These are phyloP conservation scores for Pilobolus umbonatus DNA, from an alignment of 192 early-diverging fungal species.

Conservation along the genomic window DNA sequence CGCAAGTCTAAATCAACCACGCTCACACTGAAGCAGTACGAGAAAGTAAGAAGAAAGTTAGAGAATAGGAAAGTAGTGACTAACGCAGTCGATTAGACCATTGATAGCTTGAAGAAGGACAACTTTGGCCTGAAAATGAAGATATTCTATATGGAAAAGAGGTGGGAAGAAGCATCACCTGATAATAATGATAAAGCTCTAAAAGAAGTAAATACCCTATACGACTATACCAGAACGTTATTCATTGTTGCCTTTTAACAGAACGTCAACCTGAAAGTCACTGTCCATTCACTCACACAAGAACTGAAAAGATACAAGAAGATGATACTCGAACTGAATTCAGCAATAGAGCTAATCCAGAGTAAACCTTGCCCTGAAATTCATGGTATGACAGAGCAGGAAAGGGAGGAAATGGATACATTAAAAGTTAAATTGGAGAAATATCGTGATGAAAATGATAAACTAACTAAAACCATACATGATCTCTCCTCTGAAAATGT, in stretches of 20 bases:
- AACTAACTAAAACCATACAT: slow-evolving; percentile 15
- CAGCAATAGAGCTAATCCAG: slow-evolving; percentile 43
- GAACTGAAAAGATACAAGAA: slow-evolving; percentile 46
- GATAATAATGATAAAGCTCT: slow-evolving; percentile 48
- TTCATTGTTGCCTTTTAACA: slow-evolving; percentile 22
- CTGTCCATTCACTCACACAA: slow-evolving; percentile 38
- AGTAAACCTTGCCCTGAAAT: slow-evolving; percentile 31
- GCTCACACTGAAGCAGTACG: slow-evolving; percentile 49
- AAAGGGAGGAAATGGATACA: slow-evolving; percentile 31
- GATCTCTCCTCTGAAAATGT: slow-evolving; percentile 22
- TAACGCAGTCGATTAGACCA: slow-evolving; percentile 29
- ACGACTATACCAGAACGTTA: too few relatives aligned
- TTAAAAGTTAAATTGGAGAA: slow-evolving; percentile 16
- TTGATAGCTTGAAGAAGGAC: slow-evolving; percentile 53
- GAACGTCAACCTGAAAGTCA: slow-evolving; percentile 49
- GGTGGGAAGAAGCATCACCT: slow-evolving; percentile 44
- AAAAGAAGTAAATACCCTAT: slow-evolving; percentile 40
- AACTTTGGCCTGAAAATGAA: slow-evolving; percentile 52
- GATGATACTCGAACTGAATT: slow-evolving; percentile 38
- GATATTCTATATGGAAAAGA: slow-evolving; percentile 49
- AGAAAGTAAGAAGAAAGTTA: slow-evolving; percentile 29
- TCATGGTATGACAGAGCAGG: slow-evolving; percentile 40
- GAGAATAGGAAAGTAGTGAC: background rate
- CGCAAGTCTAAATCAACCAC: slow-evolving; percentile 15
- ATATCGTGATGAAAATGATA: slow-evolving; percentile 26